Percentiles rank a stretch among this genome's conserved stretches.
Evolutionary conservation across 768 basidiomycete species (phyloP).

Genomic region (Fomitopsis pulvina): DNA sequence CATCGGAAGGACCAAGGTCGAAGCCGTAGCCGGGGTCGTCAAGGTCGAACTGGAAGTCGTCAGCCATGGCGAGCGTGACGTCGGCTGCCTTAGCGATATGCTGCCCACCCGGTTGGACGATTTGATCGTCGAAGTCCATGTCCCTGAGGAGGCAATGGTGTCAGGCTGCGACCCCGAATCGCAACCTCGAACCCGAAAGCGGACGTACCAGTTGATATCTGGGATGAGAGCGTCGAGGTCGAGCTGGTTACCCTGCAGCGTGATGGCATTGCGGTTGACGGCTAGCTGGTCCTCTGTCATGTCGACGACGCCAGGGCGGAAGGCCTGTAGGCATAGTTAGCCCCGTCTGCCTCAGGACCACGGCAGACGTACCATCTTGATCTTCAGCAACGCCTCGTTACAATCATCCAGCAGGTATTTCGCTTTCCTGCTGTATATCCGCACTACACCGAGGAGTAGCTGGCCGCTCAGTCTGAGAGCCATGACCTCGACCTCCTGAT

Average conservation of each 20-base stretch:
- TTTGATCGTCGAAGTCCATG: slow-evolving; percentile 67
- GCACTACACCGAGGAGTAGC: slow-evolving; percentile 89
- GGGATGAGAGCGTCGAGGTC: slow-evolving; percentile 78
- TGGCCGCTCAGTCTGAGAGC: slow-evolving; percentile 96
- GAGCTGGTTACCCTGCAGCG: slow-evolving; percentile 67
- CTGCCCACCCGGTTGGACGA: slow-evolving; percentile 59
- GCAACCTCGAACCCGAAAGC: slow-evolving; percentile 64
- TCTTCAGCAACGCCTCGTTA: slow-evolving; percentile 91
- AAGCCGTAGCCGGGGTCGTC: slow-evolving; percentile 58
- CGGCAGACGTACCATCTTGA: slow-evolving; percentile 69
- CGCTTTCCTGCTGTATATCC: slow-evolving; percentile 96
- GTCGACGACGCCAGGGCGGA: slow-evolving; percentile 92
- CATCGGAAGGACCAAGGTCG: slow-evolving; percentile 72
- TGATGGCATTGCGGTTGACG: slow-evolving; percentile 85
- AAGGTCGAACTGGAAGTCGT: slow-evolving; percentile 64
- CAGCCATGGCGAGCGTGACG: slow-evolving; percentile 77
- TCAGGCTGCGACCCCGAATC: slow-evolving; percentile 72
- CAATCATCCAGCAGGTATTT: slow-evolving; percentile 98
- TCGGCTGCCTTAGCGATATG: slow-evolving; percentile 83
- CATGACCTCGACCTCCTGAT: slow-evolving; percentile 87
- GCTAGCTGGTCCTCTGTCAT: slow-evolving; percentile 92
- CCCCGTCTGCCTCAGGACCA: neutral
- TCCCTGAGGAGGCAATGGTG: slow-evolving; percentile 61
- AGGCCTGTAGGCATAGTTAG: slow-evolving; percentile 49
- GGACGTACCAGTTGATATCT: slow-evolving; percentile 79